Percentiles rank a stretch among this genome's conserved stretches.
phyloP scores from a whole-genome alignment of 108 stramenopile genomes.

The Cyclotella cryptica region DNA sequence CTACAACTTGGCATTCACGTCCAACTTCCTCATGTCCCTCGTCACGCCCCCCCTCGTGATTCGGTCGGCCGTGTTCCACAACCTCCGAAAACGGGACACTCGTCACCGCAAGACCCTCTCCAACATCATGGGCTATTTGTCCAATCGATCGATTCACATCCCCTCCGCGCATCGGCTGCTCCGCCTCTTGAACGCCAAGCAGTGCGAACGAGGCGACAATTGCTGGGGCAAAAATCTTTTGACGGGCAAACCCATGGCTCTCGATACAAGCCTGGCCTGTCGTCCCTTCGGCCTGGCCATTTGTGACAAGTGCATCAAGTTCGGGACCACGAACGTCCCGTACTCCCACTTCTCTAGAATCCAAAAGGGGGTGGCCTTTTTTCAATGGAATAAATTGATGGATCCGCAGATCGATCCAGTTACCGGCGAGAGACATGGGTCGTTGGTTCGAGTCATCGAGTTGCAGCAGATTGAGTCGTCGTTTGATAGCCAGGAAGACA shows the following conservation, averaged over 20 bases:
- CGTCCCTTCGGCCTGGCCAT: slow-evolving; percentile 49
- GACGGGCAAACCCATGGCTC: slow-evolving; percentile 27
- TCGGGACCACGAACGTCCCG: slow-evolving; percentile 35
- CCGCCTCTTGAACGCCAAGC: slow-evolving; percentile 39
- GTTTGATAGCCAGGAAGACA: slow-evolving; percentile 28
- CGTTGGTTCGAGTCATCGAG: slow-evolving; percentile 30
- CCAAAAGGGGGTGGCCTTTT: slow-evolving; percentile 38
- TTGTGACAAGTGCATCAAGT: slow-evolving; percentile 52
- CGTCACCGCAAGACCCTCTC: slow-evolving; percentile 28
- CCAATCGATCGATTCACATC: slow-evolving; percentile 46
- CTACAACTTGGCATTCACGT: slow-evolving; percentile 28
- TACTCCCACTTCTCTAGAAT: slow-evolving; percentile 34
- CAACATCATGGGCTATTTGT: slow-evolving; percentile 38
- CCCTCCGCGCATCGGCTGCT: slow-evolving; percentile 45
- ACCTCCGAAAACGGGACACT: slow-evolving; percentile 36
- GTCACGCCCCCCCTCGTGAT: slow-evolving; percentile 46
- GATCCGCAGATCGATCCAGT: slow-evolving; percentile 31
- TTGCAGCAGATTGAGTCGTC: slow-evolving; percentile 51
- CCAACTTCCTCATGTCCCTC: slow-evolving; percentile 27
- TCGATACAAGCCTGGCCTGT: slow-evolving; percentile 10
- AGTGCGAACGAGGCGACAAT: slow-evolving; percentile 49
- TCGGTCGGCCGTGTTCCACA: slow-evolving; percentile 45
- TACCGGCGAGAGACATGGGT: slow-evolving; percentile 35
- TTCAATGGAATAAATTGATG: slow-evolving; percentile 46
- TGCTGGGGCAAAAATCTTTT: slow-evolving; percentile 52